These are phyloP conservation scores for Pulveroboletus sp. DNA, from an alignment of 768 basidiomycete genomes.

Conservation along the genomic window DNA sequence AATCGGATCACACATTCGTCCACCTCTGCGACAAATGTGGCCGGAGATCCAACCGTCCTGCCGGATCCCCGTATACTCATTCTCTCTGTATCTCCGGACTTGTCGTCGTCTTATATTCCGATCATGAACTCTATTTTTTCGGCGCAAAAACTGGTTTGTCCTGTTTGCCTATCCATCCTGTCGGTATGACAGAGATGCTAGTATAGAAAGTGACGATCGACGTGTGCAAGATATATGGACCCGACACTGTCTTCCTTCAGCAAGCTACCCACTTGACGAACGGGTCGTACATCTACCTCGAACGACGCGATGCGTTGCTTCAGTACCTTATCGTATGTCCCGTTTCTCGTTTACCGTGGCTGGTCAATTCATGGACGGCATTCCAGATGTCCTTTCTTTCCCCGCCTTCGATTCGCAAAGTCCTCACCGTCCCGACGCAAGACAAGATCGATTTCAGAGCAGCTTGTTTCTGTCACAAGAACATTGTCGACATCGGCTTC, in stretches of 20 bases:
- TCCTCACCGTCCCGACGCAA: constrained; percentile 83
- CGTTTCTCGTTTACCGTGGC: not conserved
- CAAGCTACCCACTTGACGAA: constrained; percentile 95
- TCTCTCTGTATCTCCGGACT: constrained; percentile 88
- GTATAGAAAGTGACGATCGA: constrained; percentile 92
- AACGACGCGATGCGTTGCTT: constrained; percentile 78
- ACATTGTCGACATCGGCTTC: constrained; percentile 93
- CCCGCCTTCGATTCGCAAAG: constrained; percentile 63
- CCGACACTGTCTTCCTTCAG: constrained; percentile 92
- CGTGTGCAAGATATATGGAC: constrained; percentile 85
- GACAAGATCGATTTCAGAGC: constrained; percentile 96
- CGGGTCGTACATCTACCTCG: constrained; percentile 86
- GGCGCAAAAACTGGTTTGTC: constrained; percentile 87
- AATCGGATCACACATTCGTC: constrained; percentile 47
- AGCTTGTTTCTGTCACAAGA: constrained; percentile 98
- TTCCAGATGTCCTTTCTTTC: constrained; percentile 80
- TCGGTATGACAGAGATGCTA: constrained; percentile 23
- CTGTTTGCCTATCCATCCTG: not conserved
- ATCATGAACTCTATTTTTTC: constrained; percentile 99
- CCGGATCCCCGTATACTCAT: constrained; percentile 62
- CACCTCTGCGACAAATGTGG: constrained; percentile 22
- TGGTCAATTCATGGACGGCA: not conserved
- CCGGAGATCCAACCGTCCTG: constrained; percentile 31
- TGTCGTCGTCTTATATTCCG: constrained; percentile 88
- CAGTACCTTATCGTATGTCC: constrained; percentile 76